A percentile compares a stretch with the other conserved stretches of the same genome.
Conservation (phyloP, 2,329 filamentous ascomycete species). For the Trichophyton schoenleinii region DNA sequence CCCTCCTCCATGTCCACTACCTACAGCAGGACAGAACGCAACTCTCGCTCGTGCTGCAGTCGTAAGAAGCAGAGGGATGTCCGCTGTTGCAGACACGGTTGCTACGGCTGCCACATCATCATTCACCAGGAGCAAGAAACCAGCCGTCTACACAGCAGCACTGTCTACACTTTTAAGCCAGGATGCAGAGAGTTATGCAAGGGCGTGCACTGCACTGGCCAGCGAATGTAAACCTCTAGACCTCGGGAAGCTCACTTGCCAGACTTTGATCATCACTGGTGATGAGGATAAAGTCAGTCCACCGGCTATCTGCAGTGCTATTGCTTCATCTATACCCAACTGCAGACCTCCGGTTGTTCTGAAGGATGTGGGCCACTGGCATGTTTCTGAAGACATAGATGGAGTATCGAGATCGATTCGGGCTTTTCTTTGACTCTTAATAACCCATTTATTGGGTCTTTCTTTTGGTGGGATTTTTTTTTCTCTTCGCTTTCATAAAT, state of each 20-base stretch:
- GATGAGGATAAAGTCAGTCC: slow-evolving; percentile 36
- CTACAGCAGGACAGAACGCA: slow-evolving; percentile 22
- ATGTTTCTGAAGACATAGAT: slow-evolving; percentile 36
- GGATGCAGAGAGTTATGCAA: slow-evolving; percentile 44
- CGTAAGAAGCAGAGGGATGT: slow-evolving; percentile 36
- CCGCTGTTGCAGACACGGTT: slow-evolving; percentile 31
- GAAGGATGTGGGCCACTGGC: slow-evolving; percentile 38
- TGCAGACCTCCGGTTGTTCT: slow-evolving; percentile 24
- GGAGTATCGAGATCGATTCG: slow-evolving; percentile 2
- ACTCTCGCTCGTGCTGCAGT: slow-evolving; percentile 26
- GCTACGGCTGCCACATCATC: slow-evolving; percentile 26
- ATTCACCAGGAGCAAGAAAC: slow-evolving; percentile 27
- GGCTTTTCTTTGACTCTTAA: background rate
- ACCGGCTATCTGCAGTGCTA: slow-evolving; percentile 24
- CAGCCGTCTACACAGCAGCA: slow-evolving; percentile 32
- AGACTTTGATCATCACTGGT: slow-evolving; percentile 35
- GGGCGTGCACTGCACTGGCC: slow-evolving; percentile 40
- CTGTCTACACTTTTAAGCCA: slow-evolving; percentile 36
- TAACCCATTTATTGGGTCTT: background rate
- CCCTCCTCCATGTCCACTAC: slow-evolving; percentile 36
- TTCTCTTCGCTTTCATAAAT: too few species aligned
- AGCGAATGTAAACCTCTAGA: slow-evolving; percentile 24
- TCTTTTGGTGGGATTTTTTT: too few species aligned
- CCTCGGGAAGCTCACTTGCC: slow-evolving; percentile 22
- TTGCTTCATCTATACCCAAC: slow-evolving; percentile 15